phyloP scores from a whole-genome alignment of 306 rosid species.

The Acacia melanoxylon region DNA sequence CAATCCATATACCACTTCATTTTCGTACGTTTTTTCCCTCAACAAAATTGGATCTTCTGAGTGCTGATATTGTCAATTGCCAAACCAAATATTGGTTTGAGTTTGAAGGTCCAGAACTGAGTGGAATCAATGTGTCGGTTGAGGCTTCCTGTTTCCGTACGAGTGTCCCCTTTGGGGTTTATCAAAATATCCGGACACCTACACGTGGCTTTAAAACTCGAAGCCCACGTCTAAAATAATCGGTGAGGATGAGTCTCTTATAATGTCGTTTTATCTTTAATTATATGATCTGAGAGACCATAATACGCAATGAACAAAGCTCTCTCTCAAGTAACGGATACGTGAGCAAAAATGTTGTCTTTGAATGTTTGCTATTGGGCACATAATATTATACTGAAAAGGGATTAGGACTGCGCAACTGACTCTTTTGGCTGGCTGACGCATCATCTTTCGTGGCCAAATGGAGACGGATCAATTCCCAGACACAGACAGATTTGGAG shows the following conservation, averaged over 20 bases:
- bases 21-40: neutral
- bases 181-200: neutral
- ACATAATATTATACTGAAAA: neutral
- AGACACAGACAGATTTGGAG: conserved; percentile 10
- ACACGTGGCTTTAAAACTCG: neutral
- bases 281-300: neutral
- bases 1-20: neutral
- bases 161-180: neutral
- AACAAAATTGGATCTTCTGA: neutral
- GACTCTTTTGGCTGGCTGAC: neutral
- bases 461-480: conserved; percentile 8
- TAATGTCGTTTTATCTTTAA: neutral
- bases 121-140: neutral
- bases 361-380: neutral
- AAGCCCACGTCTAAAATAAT: neutral
- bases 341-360: neutral
- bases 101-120: neutral
- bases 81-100: neutral
- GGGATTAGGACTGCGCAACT: conserved; percentile 23
- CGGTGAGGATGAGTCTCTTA: neutral
- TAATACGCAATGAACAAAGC: neutral
- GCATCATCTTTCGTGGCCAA: neutral
- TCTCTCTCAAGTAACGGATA: neutral
- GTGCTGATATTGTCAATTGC: neutral
- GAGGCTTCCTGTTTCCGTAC: neutral